Evolutionary conservation across 106 monocot species (phyloP).

Genomic region (Dioscorea zingiberensis): DNA sequence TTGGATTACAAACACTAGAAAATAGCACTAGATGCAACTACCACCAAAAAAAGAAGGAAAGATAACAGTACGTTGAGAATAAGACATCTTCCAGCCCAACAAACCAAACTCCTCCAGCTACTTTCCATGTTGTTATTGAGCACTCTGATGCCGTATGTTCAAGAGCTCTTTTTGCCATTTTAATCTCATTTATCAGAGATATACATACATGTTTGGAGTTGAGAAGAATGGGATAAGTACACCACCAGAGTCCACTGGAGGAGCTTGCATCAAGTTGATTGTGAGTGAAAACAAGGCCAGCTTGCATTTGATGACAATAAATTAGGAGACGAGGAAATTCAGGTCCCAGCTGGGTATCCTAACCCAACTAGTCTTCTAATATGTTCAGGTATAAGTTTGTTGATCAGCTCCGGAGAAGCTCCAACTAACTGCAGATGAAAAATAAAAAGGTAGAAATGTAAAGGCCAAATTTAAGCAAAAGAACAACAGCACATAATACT

Average conservation of each 20-base stretch:
- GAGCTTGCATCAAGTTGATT: not conserved
- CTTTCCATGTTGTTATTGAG: too few species aligned
- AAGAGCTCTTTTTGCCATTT: not conserved
- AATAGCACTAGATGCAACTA: too few species aligned
- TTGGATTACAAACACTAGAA: too few species aligned
- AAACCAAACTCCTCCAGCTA: too few species aligned
- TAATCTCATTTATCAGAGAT: not conserved
- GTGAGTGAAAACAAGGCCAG: too few species aligned
- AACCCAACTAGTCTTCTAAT: conserved; percentile 45
- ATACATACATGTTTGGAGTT: not conserved
- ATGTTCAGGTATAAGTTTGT: conserved; percentile 64
- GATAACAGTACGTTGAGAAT: too few species aligned
- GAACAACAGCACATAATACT: too few species aligned
- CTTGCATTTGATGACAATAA: too few species aligned
- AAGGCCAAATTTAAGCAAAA: not conserved
- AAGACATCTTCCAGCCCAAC: too few species aligned
- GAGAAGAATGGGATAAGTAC: too few species aligned
- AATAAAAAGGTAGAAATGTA: conserved; percentile 1
- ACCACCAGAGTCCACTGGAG: not conserved
- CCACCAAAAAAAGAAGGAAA: too few species aligned
- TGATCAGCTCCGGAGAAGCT: conserved; percentile 62
- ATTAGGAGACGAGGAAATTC: not conserved
- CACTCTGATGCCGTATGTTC: too few species aligned
- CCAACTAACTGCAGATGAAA: conserved; percentile 45
- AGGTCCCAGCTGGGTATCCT: conserved; percentile 26